Base-by-base conservation (phyloP, 352 stramenopile species). In the Globisporangium megalacanthum region DNA sequence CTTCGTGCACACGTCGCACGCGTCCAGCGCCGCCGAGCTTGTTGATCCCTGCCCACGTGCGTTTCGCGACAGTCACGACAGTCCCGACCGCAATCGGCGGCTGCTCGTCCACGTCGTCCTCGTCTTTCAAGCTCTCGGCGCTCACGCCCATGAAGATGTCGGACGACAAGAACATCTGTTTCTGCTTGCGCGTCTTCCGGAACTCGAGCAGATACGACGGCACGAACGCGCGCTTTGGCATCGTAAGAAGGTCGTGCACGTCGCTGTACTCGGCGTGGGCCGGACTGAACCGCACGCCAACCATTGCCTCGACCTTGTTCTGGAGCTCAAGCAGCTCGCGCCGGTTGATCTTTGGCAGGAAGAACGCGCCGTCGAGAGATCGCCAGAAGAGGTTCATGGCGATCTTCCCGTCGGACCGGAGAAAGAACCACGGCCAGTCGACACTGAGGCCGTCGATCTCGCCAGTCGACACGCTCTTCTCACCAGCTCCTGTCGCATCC, bases 11-110 rank as follows among this genome's bases (percentile, higher is more conserved):
- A 64, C 77, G 80, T 10, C 72, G 72, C 37, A 94, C 73, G 35
- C 85, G 79, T 35, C 79, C 85, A 9, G 80, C 76, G 15, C 85
- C 85, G 13, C 85, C 85, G 6, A 92, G 72, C 56, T 92, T 94
- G 61, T 94, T 94, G 66, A 94, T 94, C 3, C 85, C 85, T 35
- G 85, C 80, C 85, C 85, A 94, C 13, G 82, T 94, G 10, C 84
- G 80, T 60, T 89, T 91, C 0, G 75, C 82, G 2, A 94, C 84
- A 14, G 72, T 82, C 7, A 92, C 82, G 20, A 80, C 89, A 0
- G 72, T 79, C 1, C 80, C 78, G 9, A 88, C 66, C 0, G 61
- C 69, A 2, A 92, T 63, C 6, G 79, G 54, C 22, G 68, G 71
- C 36, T 73, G 52, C 47, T 80, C 64, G 52, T 85, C 73, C 20